Base-by-base conservation (phyloP, 2,329 filamentous ascomycete genomes). In the Trichoderma breve region DNA sequence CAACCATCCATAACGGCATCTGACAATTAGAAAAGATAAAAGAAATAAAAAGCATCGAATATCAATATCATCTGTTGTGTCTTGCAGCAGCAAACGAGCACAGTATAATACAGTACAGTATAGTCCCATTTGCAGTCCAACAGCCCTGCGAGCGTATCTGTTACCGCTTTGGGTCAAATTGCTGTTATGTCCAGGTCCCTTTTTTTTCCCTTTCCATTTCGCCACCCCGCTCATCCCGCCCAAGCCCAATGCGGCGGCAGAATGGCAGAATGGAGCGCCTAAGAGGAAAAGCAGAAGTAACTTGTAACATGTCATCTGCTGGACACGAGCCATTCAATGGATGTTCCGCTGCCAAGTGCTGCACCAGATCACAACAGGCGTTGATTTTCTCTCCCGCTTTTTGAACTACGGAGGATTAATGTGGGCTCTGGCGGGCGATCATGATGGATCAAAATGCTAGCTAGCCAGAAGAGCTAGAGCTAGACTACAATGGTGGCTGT, bases 101-200 rank as follows among this genome's bases (percentile, higher is more conserved):
- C 47, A 53, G 47, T 53, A 12, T 4, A 24, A 2, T 24, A 51
- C 43, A 3, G 43, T 55, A 30, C 63, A 26, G 63, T 15, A 36
- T 14, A 39, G 36, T 39, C 36, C 15, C 28, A 53, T 55, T 15
- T 47, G 24, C 62, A 30, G 28, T 32, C 36, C 30, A 21, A 39
- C 36, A 62, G 60, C 60, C 60, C 60, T 63, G 60, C 34, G 26
- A 64, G 62, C 62, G 62, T 65, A 65, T 65, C 62, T 65, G 43
- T 53, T 53, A 34, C 62, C 43, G 30, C 62, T 18, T 65, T 65
- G 30, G 62, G 32, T n/a, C 12, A 21, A 34, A 34, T n/a, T 21
- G 57, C 14, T 36, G 57, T 34, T 30, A 58, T 30, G 14, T 57
- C 43, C 15, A n/a, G 47, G 47, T 53, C 47, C 47, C 47, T 30